These are phyloP conservation scores for Cucurbita maxima DNA, from an alignment of 306 rosid genomes.

Conservation along the genomic window DNA sequence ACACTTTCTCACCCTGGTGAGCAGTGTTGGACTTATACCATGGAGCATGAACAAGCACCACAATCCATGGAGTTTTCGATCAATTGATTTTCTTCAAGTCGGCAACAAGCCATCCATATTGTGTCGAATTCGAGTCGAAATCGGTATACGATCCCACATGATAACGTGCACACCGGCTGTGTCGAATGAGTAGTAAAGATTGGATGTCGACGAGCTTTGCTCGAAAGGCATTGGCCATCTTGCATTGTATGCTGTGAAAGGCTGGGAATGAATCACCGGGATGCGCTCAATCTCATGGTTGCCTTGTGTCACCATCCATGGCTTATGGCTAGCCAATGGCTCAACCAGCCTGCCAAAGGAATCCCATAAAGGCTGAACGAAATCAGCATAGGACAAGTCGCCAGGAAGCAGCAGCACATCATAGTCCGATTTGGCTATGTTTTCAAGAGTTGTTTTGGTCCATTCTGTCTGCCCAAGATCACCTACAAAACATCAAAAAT, in stretches of 20 bases:
- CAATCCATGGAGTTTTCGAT: slow-evolving; percentile 44
- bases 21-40: slow-evolving; percentile 75
- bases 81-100: slow-evolving; percentile 45
- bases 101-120: slow-evolving; percentile 46
- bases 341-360: slow-evolving; percentile 59
- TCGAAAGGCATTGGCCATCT: slow-evolving; percentile 76
- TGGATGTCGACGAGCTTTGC: slow-evolving; percentile 57
- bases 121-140: slow-evolving; percentile 31
- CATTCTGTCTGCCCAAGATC: slow-evolving; percentile 90
- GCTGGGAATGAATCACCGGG: slow-evolving; percentile 6
- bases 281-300: slow-evolving; percentile 66
- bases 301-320: slow-evolving; percentile 93
- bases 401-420: slow-evolving; percentile 76
- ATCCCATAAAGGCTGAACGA: slow-evolving; percentile 37
- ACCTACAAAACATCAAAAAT: slow-evolving; percentile 18
- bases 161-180: slow-evolving; percentile 59
- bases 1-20: slow-evolving; percentile 53
- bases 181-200: slow-evolving; percentile 71
- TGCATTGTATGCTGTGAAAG: slow-evolving; percentile 71
- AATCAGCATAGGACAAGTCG: slow-evolving; percentile 62
- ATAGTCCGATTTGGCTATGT: slow-evolving; percentile 32
- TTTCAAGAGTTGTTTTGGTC: slow-evolving; percentile 49
- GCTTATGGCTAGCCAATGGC: slow-evolving; percentile 65
- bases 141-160: slow-evolving; percentile 83
- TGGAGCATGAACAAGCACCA: slow-evolving; percentile 65